Percentiles rank a stretch among this genome's conserved stretches.
phyloP scores from a whole-genome alignment of 805 yeast species.

The Kazachstania viticola region DNA sequence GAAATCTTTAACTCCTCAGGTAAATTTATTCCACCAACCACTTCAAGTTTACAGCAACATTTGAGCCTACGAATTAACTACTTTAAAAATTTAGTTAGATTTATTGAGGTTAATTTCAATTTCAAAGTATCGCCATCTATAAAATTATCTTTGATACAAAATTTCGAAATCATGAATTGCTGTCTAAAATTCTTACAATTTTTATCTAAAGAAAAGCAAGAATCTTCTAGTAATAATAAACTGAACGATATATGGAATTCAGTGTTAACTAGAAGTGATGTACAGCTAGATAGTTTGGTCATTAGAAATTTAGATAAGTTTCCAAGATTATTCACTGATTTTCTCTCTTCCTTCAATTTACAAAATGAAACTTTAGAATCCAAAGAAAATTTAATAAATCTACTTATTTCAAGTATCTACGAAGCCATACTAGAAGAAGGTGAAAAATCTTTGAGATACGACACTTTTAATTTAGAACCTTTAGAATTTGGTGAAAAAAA shows the following conservation, averaged over 20 bases:
- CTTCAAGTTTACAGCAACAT: constrained; percentile 40
- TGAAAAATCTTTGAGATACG: constrained; percentile 30
- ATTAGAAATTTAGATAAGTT: constrained; percentile 15
- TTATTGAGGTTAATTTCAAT: constrained; percentile 35
- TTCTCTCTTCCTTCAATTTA: constrained; percentile 13
- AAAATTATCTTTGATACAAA: constrained; percentile 30
- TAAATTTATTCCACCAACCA: constrained; percentile 41
- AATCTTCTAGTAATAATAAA: background rate
- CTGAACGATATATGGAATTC: constrained; percentile 5
- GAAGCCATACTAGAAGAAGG: constrained; percentile 27
- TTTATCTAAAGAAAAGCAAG: constrained; percentile 4
- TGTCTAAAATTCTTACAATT: constrained; percentile 33
- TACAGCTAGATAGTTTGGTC: constrained; percentile 16
- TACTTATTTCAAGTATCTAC: constrained; percentile 17
- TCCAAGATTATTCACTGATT: constrained; percentile 15
- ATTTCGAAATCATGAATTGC: constrained; percentile 36
- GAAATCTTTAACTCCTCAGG: constrained; percentile 51
- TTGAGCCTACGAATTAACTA: constrained; percentile 38
- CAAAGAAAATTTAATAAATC: constrained; percentile 13
- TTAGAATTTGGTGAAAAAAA: constrained; percentile 15
- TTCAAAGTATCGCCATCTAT: constrained; percentile 26
- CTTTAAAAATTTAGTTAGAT: constrained; percentile 35
- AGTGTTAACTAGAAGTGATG: constrained; percentile 4
- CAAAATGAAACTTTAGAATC: constrained; percentile 7
- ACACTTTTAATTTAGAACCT: constrained; percentile 8